phyloP scores from a whole-genome alignment of 2,329 filamentous ascomycete species.

The Sclerotinia glacialis region DNA sequence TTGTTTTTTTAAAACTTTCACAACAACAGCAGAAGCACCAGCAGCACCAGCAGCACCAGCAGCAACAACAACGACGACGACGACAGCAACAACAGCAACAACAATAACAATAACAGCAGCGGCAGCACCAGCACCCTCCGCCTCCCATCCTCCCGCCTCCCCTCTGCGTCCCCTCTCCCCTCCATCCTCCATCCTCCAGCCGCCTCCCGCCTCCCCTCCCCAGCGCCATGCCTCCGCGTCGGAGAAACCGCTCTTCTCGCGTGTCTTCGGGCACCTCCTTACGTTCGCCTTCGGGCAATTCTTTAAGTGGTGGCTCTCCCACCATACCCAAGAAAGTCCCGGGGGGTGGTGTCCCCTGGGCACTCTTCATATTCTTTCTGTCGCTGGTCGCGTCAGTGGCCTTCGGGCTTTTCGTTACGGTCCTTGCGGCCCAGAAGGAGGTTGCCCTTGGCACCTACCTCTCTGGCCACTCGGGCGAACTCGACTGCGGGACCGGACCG shows the following conservation, averaged over 20 bases:
- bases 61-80: too few relatives aligned
- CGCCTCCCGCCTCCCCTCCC: too few relatives aligned
- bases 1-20: neutral
- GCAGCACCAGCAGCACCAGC: conserved; percentile 47
- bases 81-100: neutral
- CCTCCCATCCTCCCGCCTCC: neutral
- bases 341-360: conserved; percentile 10
- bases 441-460: neutral
- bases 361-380: neutral
- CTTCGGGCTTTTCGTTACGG: neutral
- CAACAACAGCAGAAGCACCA: neutral
- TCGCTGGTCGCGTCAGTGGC: neutral
- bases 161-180: neutral
- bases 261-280: neutral
- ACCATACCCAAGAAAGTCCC: neutral
- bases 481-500: neutral
- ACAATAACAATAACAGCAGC: neutral
- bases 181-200: too few relatives aligned
- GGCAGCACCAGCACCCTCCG: neutral
- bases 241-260: neutral
- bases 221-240: neutral
- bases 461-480: neutral
- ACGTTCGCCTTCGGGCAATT: neutral
- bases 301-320: neutral
- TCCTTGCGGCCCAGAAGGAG: neutral